Percentiles rank a stretch among this genome's conserved stretches.
Conservation (phyloP, 768 basidiomycete species). For the Cyathus striatus region DNA sequence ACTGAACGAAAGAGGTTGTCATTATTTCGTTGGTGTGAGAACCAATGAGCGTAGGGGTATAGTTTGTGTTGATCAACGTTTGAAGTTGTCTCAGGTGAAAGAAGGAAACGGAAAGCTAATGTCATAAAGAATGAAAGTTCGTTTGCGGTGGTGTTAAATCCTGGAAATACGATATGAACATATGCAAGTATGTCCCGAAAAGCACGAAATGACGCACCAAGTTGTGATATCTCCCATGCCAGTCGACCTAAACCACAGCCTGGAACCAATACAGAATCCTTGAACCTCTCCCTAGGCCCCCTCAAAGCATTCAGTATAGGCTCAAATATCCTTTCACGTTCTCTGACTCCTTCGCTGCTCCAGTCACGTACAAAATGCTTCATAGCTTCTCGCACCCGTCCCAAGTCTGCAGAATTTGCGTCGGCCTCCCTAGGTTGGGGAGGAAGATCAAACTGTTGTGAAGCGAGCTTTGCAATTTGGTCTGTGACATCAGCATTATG, state of each 20-base stretch:
- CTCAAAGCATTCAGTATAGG: slow-evolving; percentile 50
- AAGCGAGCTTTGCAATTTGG: slow-evolving; percentile 30
- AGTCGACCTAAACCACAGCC: slow-evolving; percentile 62
- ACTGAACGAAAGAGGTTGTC: slow-evolving; percentile 46
- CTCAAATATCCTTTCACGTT: slow-evolving; percentile 50
- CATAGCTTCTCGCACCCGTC: slow-evolving; percentile 50
- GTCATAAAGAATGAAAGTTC: slow-evolving; percentile 67
- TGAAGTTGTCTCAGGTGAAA: slow-evolving; percentile 40
- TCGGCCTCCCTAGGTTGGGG: slow-evolving; percentile 7
- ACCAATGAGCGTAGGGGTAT: slow-evolving; percentile 63
- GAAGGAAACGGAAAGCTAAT: slow-evolving; percentile 52
- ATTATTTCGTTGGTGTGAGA: slow-evolving; percentile 58
- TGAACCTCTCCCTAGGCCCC: slow-evolving; percentile 22
- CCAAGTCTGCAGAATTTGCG: slow-evolving; percentile 32
- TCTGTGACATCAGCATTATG: slow-evolving; percentile 32
- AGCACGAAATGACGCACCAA: slow-evolving; percentile 34
- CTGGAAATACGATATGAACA: slow-evolving; percentile 17
- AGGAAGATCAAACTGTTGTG: slow-evolving; percentile 15
- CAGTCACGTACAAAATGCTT: slow-evolving; percentile 72
- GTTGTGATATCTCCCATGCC: slow-evolving; percentile 62
- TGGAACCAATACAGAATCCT: slow-evolving; percentile 50
- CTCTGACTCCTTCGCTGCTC: slow-evolving; percentile 50
- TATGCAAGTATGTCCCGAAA: slow-evolving; percentile 4
- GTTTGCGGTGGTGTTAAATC: slow-evolving; percentile 55
- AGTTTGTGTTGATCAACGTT: slow-evolving; percentile 41